Conservation (phyloP, 495 filamentous ascomycete genomes). For the Daldinia decipiens region DNA sequence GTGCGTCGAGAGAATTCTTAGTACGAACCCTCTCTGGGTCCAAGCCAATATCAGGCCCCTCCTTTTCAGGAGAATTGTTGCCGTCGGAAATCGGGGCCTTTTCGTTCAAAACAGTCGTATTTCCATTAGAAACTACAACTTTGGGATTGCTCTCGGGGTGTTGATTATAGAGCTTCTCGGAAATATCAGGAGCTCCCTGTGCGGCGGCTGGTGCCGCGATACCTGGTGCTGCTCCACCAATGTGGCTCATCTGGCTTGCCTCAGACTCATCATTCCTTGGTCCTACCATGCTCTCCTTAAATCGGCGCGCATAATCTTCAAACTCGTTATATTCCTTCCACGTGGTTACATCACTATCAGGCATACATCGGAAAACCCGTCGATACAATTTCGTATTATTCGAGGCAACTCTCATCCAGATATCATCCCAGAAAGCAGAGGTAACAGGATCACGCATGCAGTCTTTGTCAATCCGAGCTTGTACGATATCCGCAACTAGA, state of each 20-base stretch:
- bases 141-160: slow-evolving; percentile 47
- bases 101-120: slow-evolving; percentile 46
- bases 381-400: slow-evolving; percentile 96
- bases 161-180: slow-evolving; percentile 49
- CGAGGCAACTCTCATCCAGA: slow-evolving; percentile 86
- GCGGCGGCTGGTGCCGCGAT: slow-evolving; percentile 33
- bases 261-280: slow-evolving; percentile 54
- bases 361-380: slow-evolving; percentile 95
- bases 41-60: slow-evolving; percentile 17
- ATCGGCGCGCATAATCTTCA: slow-evolving; percentile 78
- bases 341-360: slow-evolving; percentile 89
- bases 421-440: slow-evolving; percentile 83
- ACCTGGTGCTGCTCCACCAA: slow-evolving; percentile 52
- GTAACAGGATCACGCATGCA: slow-evolving; percentile 82
- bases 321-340: slow-evolving; percentile 97
- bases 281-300: slow-evolving; percentile 72
- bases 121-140: slow-evolving; percentile 47
- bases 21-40: slow-evolving; percentile 39
- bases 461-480: slow-evolving; percentile 62
- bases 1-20: slow-evolving; percentile 37
- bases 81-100: slow-evolving; percentile 31
- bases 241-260: slow-evolving; percentile 44
- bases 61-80: slow-evolving; percentile 18
- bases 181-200: slow-evolving; percentile 40
- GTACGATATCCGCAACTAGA: slow-evolving; percentile 72